Evolutionary conservation across 2,329 filamentous ascomycete genomes (phyloP).

Genomic region (Apiospora marii): DNA sequence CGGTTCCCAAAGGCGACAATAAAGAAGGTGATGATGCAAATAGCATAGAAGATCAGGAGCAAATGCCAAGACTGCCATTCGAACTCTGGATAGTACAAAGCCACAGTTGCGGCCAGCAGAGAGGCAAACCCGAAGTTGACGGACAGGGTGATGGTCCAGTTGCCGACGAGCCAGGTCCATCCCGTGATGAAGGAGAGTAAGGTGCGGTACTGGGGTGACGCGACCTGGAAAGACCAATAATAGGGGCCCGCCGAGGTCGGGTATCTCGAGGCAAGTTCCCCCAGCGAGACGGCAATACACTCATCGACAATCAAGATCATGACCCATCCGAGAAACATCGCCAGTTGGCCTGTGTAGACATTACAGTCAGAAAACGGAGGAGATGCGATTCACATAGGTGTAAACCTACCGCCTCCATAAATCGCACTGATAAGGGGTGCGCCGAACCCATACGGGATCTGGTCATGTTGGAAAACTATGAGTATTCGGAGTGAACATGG

Average conservation of each 20-base stretch:
- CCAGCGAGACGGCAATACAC: constrained; percentile 58
- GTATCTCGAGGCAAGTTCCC: constrained; percentile 59
- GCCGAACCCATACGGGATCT: constrained; percentile 61
- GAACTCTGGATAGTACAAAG: constrained; percentile 63
- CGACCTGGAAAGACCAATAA: constrained; percentile 62
- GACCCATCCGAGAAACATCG: constrained; percentile 66
- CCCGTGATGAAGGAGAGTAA: constrained; percentile 60
- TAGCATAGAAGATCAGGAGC: constrained; percentile 67
- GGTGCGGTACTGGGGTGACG: constrained; percentile 49
- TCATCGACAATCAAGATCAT: constrained; percentile 61
- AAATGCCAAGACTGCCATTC: constrained; percentile 63
- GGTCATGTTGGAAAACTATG: background rate
- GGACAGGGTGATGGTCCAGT: constrained; percentile 60
- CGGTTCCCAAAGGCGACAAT: constrained; percentile 65
- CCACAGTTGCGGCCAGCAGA: constrained; percentile 58
- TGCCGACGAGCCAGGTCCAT: constrained; percentile 61
- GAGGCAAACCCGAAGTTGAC: constrained; percentile 65
- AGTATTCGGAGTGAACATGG: background rate
- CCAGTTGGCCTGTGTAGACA: constrained; percentile 51
- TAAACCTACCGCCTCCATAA: constrained; percentile 45
- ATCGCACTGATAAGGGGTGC: constrained; percentile 47
- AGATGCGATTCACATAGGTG: background rate
- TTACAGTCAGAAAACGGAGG: background rate
- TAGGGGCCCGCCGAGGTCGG: constrained; percentile 61
- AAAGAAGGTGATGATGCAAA: constrained; percentile 61